Evolutionary conservation across 176 grass and related monocot species (phyloP).

Genomic region (Cymbopogon citratus): DNA sequence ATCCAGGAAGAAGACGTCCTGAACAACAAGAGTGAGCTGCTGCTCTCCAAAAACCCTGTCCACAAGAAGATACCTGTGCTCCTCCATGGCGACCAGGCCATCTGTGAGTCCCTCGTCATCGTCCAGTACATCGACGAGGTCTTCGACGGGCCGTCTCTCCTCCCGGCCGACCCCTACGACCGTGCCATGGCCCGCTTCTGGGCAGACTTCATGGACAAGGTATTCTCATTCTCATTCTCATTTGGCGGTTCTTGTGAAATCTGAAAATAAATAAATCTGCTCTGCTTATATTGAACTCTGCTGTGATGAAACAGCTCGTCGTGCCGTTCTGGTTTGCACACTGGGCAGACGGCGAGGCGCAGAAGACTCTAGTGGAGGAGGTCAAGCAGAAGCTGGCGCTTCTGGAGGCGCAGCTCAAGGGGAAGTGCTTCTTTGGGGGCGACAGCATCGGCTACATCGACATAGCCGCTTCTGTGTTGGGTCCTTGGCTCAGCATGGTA

Average conservation of each 20-base stretch:
- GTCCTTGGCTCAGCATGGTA: background rate
- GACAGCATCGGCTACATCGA: background rate
- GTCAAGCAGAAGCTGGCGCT: background rate
- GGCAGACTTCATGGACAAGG: slow-evolving; percentile 35
- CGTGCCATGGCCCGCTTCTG: slow-evolving; percentile 34
- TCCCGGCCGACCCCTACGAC: slow-evolving; percentile 23
- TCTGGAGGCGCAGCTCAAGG: background rate
- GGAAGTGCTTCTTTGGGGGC: slow-evolving; percentile 12
- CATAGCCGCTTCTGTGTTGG: background rate
- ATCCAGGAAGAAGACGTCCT: slow-evolving; percentile 26
- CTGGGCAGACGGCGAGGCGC: slow-evolving; percentile 8
- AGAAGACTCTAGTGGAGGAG: background rate
- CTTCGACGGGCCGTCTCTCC: slow-evolving; percentile 24
- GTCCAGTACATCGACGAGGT: slow-evolving; percentile 32
- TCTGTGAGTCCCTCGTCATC: slow-evolving; percentile 22
- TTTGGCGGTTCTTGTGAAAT: background rate
- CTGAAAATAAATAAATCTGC: background rate
- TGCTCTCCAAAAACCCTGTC: slow-evolving; percentile 30
- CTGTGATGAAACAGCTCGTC: background rate
- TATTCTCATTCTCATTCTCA: background rate
- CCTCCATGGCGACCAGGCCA: slow-evolving; percentile 24
- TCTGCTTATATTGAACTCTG: background rate
- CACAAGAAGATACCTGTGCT: slow-evolving; percentile 34
- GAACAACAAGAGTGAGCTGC: slow-evolving; percentile 25
- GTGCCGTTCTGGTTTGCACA: background rate